Percentiles rank a stretch among this genome's conserved stretches.
phyloP scores from a whole-genome alignment of 176 grass and related monocot species.

The Phoenix dactylifera region DNA sequence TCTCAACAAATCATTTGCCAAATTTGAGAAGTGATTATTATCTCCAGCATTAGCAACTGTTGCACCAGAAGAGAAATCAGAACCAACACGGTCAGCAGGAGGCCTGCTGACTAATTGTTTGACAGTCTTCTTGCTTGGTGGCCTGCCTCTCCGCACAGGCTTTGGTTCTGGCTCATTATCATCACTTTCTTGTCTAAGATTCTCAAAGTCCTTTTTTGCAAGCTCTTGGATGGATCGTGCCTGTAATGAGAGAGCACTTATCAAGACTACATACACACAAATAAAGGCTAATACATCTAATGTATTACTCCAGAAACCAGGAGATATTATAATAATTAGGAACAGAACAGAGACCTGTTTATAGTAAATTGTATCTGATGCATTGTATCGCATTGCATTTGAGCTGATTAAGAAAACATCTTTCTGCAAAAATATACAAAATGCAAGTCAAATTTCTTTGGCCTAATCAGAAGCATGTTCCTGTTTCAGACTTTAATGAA shows the following conservation, averaged over 20 bases:
- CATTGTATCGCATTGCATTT: constrained; percentile 92
- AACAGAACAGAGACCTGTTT: constrained; percentile 46
- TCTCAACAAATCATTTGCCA: constrained; percentile 36
- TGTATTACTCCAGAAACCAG: no score
- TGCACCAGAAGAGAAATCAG: constrained; percentile 39
- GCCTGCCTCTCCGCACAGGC: constrained; percentile 58
- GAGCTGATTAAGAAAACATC: constrained; percentile 85
- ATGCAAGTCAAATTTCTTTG: constrained; percentile 3
- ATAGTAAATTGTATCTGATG: constrained; percentile 87
- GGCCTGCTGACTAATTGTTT: constrained; percentile 52
- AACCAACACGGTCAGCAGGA: constrained; percentile 34
- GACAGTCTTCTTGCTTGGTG: constrained; percentile 52
- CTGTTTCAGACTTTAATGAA: no score
- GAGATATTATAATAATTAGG: not conserved
- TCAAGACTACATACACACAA: constrained; percentile 13
- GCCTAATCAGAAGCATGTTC: no score
- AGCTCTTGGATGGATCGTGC: constrained; percentile 89
- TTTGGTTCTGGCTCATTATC: constrained; percentile 57
- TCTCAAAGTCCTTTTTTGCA: constrained; percentile 93
- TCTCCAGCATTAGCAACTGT: constrained; percentile 42
- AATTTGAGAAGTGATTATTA: constrained; percentile 25
- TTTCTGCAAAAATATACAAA: constrained; percentile 47
- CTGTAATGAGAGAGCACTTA: constrained; percentile 26
- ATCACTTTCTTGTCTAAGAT: constrained; percentile 92
- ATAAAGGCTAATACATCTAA: no score